These are phyloP conservation scores for Saccharomycopsis sp. DNA, from an alignment of 805 yeast species.

Conservation along the genomic window DNA sequence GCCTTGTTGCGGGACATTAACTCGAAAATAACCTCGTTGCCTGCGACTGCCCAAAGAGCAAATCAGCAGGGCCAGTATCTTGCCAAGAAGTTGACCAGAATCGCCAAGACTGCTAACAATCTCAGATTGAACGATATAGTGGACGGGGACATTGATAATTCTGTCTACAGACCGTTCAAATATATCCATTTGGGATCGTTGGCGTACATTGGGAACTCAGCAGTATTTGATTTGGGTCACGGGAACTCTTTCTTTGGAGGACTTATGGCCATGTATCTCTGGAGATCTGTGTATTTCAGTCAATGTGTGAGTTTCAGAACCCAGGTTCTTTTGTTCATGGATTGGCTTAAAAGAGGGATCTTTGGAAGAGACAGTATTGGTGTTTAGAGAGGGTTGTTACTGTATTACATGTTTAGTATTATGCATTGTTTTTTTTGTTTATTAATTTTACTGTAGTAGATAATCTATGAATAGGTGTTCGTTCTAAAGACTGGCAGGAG, in stretches of 20 bases:
- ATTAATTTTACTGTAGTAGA: no score
- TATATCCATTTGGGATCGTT: slow-evolving; percentile 61
- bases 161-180: slow-evolving; percentile 49
- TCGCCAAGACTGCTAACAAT: slow-evolving; percentile 41
- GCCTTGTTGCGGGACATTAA: slow-evolving; percentile 48
- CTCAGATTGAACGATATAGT: slow-evolving; percentile 39
- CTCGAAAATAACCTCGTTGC: slow-evolving; percentile 57
- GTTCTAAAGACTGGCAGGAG: no score
- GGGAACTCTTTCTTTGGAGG: slow-evolving; percentile 61
- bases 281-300: slow-evolving; percentile 67
- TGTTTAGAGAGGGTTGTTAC: no score
- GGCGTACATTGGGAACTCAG: slow-evolving; percentile 65
- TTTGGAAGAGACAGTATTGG: slow-evolving; percentile 45
- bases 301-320: slow-evolving; percentile 61
- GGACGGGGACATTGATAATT: slow-evolving; percentile 52
- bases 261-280: slow-evolving; percentile 59
- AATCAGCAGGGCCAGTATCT: slow-evolving; percentile 63
- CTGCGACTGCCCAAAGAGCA: slow-evolving; percentile 73
- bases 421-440: no score
- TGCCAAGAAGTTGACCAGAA: slow-evolving; percentile 50
- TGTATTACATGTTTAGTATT: no score
- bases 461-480: no score
- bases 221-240: slow-evolving; percentile 57
- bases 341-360: slow-evolving; percentile 59
- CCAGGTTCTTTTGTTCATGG: slow-evolving; percentile 56